These are phyloP conservation scores for Syzygium grande DNA, from an alignment of 345 rosid genomes.

Conservation along the genomic window DNA sequence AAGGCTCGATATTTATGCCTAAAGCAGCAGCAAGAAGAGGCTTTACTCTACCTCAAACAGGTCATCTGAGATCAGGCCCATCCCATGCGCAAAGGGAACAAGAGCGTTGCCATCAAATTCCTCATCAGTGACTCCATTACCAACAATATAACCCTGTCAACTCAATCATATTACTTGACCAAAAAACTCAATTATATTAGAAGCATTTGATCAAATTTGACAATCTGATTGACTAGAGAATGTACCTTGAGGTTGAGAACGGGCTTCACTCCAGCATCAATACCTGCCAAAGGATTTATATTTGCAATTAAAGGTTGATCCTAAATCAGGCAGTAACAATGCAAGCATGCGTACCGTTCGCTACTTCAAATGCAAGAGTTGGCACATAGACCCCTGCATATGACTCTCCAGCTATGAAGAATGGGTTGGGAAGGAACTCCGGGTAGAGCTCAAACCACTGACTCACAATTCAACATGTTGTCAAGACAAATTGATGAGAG, in stretches of 20 bases:
- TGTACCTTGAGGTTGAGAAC: conserved; percentile 63
- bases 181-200: background rate
- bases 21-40: background rate
- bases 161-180: background rate
- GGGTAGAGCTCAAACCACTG: conserved; percentile 88
- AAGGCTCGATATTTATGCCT: background rate
- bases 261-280: conserved; percentile 49
- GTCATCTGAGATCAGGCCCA: conserved; percentile 78
- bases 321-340: background rate
- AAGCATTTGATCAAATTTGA: background rate
- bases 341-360: conserved; percentile 38
- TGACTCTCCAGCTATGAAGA: conserved; percentile 86
- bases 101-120: conserved; percentile 77
- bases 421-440: conserved; percentile 71
- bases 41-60: conserved; percentile 45
- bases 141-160: conserved; percentile 81
- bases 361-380: conserved; percentile 64
- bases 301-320: background rate
- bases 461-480: background rate
- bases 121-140: conserved; percentile 82
- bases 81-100: conserved; percentile 85
- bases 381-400: conserved; percentile 92
- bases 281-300: conserved; percentile 32
- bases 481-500: background rate
- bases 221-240: background rate